Evolutionary conservation across 2,329 filamentous ascomycete species (phyloP).

Genomic region (Cladosporium sphaerospermum): DNA sequence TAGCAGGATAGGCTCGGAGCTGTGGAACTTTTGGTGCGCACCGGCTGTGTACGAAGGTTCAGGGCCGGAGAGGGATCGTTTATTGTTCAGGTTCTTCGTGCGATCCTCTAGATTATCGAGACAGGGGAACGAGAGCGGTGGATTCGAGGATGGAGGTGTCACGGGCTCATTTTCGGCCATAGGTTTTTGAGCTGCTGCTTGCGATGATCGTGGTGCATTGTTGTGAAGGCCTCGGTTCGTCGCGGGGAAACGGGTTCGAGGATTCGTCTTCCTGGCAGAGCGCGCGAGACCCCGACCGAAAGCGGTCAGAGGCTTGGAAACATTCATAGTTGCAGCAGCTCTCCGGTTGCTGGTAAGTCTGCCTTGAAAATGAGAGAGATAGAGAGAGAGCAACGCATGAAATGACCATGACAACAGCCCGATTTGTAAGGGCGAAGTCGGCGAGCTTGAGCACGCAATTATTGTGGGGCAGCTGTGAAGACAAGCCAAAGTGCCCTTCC

Average conservation of each 20-base stretch:
- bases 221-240: constrained; percentile 10
- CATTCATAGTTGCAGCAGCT: constrained; percentile 7
- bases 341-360: not conserved
- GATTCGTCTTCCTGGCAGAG: constrained; percentile 18
- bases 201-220: constrained; percentile 13
- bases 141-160: constrained; percentile 55
- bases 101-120: constrained; percentile 74
- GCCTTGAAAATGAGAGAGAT: not conserved
- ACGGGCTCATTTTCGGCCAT: constrained; percentile 23
- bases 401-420: no score
- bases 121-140: constrained; percentile 83
- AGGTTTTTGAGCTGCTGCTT: constrained; percentile 22
- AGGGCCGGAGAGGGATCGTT: constrained; percentile 64
- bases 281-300: constrained; percentile 11
- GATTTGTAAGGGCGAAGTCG: not conserved
- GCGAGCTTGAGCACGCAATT: not conserved
- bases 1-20: constrained; percentile 65
- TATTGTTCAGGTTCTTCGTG: constrained; percentile 63
- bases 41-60: constrained; percentile 93
- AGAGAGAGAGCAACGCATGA: not conserved
- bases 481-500: no score
- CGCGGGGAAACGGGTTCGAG: constrained; percentile 16
- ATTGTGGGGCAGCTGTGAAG: not conserved
- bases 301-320: constrained; percentile 1
- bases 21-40: constrained; percentile 71